These are phyloP conservation scores for Musa acuminata DNA, from an alignment of 176 grass and related monocot species.

Conservation along the genomic window DNA sequence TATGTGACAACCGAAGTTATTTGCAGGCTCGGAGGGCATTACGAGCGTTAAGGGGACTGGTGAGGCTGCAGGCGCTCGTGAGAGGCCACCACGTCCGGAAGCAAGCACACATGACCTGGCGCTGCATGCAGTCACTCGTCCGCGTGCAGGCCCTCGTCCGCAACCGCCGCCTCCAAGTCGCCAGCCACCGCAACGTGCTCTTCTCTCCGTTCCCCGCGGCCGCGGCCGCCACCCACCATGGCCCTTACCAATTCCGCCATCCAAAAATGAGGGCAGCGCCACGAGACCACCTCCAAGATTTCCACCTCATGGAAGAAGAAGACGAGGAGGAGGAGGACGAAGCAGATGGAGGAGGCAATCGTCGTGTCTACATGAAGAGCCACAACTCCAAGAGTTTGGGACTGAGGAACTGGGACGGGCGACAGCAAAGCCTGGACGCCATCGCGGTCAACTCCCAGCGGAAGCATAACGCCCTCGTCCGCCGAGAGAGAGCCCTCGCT, in stretches of 20 bases:
- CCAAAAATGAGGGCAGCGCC: neutral
- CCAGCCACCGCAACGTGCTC: neutral
- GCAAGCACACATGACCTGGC: slow-evolving; percentile 15
- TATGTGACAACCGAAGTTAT: too few relatives aligned
- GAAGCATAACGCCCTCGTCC: slow-evolving; percentile 35
- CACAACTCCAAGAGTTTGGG: slow-evolving; percentile 9
- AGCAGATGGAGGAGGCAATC: neutral
- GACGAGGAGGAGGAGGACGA: slow-evolving; percentile 9
- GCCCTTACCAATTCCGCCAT: neutral
- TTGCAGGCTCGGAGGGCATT: slow-evolving; percentile 12
- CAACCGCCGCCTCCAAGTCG: slow-evolving; percentile 6
- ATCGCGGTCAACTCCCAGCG: slow-evolving; percentile 25
- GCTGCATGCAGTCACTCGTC: slow-evolving; percentile 21
- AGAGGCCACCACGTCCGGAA: slow-evolving; percentile 21
- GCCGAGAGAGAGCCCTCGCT: slow-evolving; percentile 50
- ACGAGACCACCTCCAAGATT: neutral
- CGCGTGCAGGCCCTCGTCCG: slow-evolving; percentile 19
- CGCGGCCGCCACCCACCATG: neutral
- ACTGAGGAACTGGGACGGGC: slow-evolving; percentile 31
- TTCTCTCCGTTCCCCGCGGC: neutral
- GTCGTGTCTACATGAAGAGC: slow-evolving; percentile 9
- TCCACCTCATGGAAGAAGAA: neutral
- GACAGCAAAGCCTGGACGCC: slow-evolving; percentile 43
- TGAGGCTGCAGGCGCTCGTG: slow-evolving; percentile 19
- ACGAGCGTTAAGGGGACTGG: slow-evolving; percentile 4